phyloP scores from a whole-genome alignment of 2,329 filamentous ascomycete genomes.

The Plenodomus biglobosus region DNA sequence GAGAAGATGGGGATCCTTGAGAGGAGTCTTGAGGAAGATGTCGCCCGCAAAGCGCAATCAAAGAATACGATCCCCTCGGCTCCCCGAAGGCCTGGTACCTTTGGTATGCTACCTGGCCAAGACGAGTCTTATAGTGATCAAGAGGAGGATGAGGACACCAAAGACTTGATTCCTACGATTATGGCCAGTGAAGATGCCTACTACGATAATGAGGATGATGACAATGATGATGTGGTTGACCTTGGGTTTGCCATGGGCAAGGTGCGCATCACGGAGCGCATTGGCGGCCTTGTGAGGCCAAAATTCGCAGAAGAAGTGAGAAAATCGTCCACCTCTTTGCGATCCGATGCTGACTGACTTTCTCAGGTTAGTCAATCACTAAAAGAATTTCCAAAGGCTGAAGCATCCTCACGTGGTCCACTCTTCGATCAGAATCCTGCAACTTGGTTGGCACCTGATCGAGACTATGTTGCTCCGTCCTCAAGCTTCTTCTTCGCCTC shows the following conservation, averaged over 20 bases:
- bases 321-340: constrained; percentile 1
- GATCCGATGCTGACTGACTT: neutral
- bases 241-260: constrained; percentile 71
- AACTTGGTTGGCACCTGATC: constrained; percentile 63
- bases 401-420: constrained; percentile 10
- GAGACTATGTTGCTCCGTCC: constrained; percentile 67
- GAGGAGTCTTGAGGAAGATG: constrained; percentile 67
- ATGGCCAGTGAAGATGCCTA: constrained; percentile 66
- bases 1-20: constrained; percentile 75
- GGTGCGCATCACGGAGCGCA: constrained; percentile 71
- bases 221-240: constrained; percentile 71
- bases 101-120: constrained; percentile 26
- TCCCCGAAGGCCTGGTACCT: constrained; percentile 3
- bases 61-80: neutral
- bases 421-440: constrained; percentile 17
- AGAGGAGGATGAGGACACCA: constrained; percentile 58
- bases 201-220: constrained; percentile 64
- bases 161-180: constrained; percentile 62
- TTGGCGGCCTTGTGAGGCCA: constrained; percentile 71
- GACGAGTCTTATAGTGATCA: constrained; percentile 59
- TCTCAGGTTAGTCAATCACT: constrained; percentile 37
- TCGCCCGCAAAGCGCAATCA: constrained; percentile 51
- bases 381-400: constrained; percentile 27
- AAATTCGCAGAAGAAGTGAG: constrained; percentile 70
- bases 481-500: constrained; percentile 67